Conservation (phyloP, 768 basidiomycete genomes). For the Trametes cingulata region DNA sequence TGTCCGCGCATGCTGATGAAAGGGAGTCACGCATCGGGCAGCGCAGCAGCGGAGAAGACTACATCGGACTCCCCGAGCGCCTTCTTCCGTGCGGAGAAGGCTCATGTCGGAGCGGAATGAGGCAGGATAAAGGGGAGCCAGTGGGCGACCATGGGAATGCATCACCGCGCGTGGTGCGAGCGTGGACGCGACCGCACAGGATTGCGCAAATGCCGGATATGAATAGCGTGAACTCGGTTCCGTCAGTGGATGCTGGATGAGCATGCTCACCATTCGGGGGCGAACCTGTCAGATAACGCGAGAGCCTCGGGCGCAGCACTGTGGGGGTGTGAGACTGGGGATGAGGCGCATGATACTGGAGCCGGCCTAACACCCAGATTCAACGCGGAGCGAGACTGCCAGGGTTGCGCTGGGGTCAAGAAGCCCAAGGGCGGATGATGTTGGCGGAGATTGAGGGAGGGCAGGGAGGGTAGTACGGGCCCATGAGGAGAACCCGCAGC, state of each 20-base stretch:
- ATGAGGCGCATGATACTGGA: background rate
- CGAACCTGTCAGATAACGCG: constrained; percentile 1
- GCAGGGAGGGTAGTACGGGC: too few relatives aligned
- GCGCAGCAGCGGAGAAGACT: constrained; percentile 6
- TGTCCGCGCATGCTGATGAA: background rate
- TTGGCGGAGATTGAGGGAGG: background rate
- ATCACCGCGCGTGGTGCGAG: constrained; percentile 3
- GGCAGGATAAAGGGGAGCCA: background rate
- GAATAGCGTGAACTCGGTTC: background rate
- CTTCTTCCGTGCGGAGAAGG: constrained; percentile 2
- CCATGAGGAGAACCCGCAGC: too few relatives aligned
- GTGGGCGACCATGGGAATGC: background rate
- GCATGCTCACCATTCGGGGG: too few relatives aligned
- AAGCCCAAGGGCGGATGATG: background rate
- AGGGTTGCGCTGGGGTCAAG: background rate
- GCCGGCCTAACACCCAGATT: background rate
- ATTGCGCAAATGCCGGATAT: constrained; percentile 3
- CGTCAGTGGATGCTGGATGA: background rate
- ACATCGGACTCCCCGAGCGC: constrained; percentile 1
- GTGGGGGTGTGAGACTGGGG: background rate
- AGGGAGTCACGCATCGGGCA: background rate
- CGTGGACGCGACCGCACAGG: background rate
- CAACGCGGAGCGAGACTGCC: background rate
- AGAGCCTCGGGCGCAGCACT: constrained; percentile 12
- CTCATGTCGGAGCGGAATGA: constrained; percentile 3